Evolutionary conservation across 140 eudicot species (phyloP).

Genomic region (Cichorium intybus): DNA sequence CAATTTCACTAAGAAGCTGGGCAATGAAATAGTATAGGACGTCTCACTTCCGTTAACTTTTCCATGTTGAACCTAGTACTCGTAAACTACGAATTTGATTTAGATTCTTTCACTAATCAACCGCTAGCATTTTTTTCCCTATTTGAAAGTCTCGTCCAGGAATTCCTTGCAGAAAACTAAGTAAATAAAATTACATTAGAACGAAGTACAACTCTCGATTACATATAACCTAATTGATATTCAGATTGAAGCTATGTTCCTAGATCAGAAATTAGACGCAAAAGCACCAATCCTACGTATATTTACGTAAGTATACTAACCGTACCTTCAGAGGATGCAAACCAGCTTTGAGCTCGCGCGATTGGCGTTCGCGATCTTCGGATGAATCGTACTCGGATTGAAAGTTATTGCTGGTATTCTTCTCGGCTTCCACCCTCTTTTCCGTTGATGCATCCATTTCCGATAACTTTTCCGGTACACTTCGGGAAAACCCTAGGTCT

Average conservation of each 20-base stretch:
- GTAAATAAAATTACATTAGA: background rate
- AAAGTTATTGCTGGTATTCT: slow-evolving; percentile 19
- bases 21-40: background rate
- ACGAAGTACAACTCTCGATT: background rate
- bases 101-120: background rate
- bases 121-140: background rate
- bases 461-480: slow-evolving; percentile 15
- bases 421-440: slow-evolving; percentile 44
- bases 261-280: background rate
- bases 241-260: background rate
- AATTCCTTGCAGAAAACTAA: background rate
- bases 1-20: background rate
- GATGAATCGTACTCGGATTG: slow-evolving; percentile 26
- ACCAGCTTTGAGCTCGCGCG: slow-evolving; percentile 94
- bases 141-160: background rate
- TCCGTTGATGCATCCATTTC: slow-evolving; percentile 46
- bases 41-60: background rate
- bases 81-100: background rate
- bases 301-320: background rate
- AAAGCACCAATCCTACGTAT: background rate
- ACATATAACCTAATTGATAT: background rate
- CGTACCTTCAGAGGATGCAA: slow-evolving; percentile 88
- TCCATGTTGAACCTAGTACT: slow-evolving; percentile 2
- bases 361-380: slow-evolving; percentile 78
- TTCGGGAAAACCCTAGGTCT: slow-evolving; percentile 38